Percentiles rank a stretch among this genome's conserved stretches.
Conservation (phyloP, 1,139 yeast genomes). For the Candida anutae region DNA sequence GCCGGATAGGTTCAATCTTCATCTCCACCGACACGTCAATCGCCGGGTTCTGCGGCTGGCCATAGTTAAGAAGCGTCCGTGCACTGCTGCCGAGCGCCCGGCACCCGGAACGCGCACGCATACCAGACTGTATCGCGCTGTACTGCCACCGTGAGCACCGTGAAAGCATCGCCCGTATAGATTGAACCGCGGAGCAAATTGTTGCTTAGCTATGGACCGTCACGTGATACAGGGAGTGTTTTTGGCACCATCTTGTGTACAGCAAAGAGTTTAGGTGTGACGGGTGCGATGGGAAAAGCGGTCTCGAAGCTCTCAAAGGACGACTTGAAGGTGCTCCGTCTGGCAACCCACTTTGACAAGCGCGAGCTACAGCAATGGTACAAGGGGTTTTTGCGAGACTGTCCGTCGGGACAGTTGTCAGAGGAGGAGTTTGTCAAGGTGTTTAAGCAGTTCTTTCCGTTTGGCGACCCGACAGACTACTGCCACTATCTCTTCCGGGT, state of each 20-base stretch:
- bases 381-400: conserved; percentile 88
- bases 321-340: conserved; percentile 74
- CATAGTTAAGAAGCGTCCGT: conserved; percentile 17
- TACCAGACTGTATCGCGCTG: too few species aligned
- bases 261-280: too few species aligned
- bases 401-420: conserved; percentile 84
- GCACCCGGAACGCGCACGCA: too few species aligned
- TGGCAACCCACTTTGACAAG: conserved; percentile 85
- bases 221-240: too few species aligned
- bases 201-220: too few species aligned
- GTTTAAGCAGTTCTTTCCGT: conserved; percentile 94
- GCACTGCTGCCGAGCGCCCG: background rate
- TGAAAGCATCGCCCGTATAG: too few species aligned
- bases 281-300: conserved; percentile 99
- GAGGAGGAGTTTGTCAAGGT: conserved; percentile 87
- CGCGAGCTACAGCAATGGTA: conserved; percentile 98
- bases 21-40: conserved; percentile 25
- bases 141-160: too few species aligned
- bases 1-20: conserved; percentile 66
- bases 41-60: conserved; percentile 40
- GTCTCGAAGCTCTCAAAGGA: conserved; percentile 90
- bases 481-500: conserved; percentile 84
- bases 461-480: conserved; percentile 93
- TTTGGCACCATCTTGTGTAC: too few species aligned
- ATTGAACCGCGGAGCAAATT: too few species aligned